phyloP scores from a whole-genome alignment of 257 asterid species.

The Nicotiana tomentosiformis region DNA sequence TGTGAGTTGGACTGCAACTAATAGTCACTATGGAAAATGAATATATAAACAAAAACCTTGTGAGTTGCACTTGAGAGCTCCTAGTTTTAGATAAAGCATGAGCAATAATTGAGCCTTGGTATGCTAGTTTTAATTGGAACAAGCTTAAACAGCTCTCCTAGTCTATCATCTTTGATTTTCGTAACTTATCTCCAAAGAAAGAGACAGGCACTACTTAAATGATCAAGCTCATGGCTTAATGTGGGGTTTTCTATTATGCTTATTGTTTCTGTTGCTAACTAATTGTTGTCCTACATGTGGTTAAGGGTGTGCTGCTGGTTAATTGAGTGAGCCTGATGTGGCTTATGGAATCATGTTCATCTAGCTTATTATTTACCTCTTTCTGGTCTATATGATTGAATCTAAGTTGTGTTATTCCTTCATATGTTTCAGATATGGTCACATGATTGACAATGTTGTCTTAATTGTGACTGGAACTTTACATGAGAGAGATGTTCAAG shows the following conservation, averaged over 20 bases:
- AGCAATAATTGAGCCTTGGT: not conserved
- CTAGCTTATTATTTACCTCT: no score
- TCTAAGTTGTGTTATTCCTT: not conserved
- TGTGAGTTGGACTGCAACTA: not conserved
- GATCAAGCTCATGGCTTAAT: not conserved
- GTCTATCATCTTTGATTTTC: not conserved
- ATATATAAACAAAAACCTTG: no score
- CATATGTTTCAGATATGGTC: slow-evolving; percentile 62
- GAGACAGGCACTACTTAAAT: not conserved
- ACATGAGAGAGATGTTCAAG: slow-evolving; percentile 93
- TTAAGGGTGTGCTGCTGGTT: not conserved
- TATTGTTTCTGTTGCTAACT: not conserved
- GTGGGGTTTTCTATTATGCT: not conserved
- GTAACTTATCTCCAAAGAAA: not conserved
- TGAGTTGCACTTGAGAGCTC: not conserved
- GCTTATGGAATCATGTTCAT: no score
- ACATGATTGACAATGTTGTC: slow-evolving; percentile 91
- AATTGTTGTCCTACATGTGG: no score
- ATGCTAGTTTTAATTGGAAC: not conserved
- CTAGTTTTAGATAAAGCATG: not conserved
- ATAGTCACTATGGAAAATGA: no score
- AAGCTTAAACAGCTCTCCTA: not conserved
- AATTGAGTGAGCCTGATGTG: not conserved
- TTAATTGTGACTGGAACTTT: slow-evolving; percentile 87
- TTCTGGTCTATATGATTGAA: not conserved